Conservation (phyloP, 2,329 filamentous ascomycete genomes). For the Purpureocillium takamizusanense region DNA sequence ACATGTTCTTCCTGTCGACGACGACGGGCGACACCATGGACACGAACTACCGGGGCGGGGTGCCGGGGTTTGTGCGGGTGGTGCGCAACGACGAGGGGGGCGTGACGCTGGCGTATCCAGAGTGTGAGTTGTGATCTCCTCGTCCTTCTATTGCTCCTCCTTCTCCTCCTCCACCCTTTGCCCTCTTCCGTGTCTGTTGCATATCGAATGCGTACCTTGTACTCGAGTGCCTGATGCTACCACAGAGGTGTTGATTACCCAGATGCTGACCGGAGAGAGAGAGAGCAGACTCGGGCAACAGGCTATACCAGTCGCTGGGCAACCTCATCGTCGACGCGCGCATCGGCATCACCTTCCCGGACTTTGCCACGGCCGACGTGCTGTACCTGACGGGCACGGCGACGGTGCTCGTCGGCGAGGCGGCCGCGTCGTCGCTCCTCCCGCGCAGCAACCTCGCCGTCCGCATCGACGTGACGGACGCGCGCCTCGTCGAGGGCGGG, state of each 20-base stretch:
- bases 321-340: constrained; percentile 61
- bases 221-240: too few species aligned
- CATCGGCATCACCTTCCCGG: constrained; percentile 63
- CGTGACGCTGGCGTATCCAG: constrained; percentile 61
- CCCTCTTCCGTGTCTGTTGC: too few species aligned
- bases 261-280: background rate
- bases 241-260: too few species aligned
- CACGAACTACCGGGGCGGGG: constrained; percentile 72
- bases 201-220: too few species aligned
- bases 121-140: constrained; percentile 38
- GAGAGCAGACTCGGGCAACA: constrained; percentile 60
- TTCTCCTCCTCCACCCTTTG: too few species aligned
- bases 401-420: constrained; percentile 54
- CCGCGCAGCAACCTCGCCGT: constrained; percentile 66
- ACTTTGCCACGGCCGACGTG: constrained; percentile 63
- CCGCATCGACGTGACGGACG: constrained; percentile 52
- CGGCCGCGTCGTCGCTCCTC: constrained; percentile 53
- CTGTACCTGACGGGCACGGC: constrained; percentile 66
- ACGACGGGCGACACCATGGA: constrained; percentile 65
- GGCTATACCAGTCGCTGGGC: constrained; percentile 74
- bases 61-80: constrained; percentile 64
- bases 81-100: constrained; percentile 41
- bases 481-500: constrained; percentile 53
- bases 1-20: constrained; percentile 72
- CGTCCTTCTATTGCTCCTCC: background rate